Percentiles rank a stretch among this genome's conserved stretches.
Evolutionary conservation across 2,329 filamentous ascomycete genomes (phyloP).

Genomic region (Talaromyces sp.): DNA sequence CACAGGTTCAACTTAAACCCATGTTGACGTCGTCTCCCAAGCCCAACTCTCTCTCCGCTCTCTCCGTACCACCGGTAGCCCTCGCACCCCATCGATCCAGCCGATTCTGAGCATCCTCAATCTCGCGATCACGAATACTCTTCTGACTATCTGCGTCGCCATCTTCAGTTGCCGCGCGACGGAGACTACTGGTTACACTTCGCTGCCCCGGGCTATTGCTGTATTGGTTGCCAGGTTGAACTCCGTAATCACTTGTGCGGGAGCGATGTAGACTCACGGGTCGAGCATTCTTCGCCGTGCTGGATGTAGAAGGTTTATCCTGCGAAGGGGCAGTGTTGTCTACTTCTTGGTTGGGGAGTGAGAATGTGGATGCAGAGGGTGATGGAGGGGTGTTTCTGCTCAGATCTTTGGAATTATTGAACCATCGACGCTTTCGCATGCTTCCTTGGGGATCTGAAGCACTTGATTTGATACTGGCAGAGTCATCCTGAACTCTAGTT

Average conservation of each 20-base stretch:
- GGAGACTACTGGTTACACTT: conserved; percentile 15
- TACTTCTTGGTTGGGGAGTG: conserved; percentile 18
- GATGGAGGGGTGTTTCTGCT: conserved; percentile 27
- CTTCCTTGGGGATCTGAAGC: conserved; percentile 21
- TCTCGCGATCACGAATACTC: conserved; percentile 38
- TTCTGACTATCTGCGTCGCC: conserved; percentile 28
- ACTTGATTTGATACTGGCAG: conserved; percentile 24
- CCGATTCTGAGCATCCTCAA: conserved; percentile 45
- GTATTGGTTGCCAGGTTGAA: conserved; percentile 23
- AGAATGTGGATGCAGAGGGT: conserved; percentile 21
- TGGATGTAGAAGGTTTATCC: conserved; percentile 7
- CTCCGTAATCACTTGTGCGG: conserved; percentile 25
- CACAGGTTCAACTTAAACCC: conserved; percentile 62
- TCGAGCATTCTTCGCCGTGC: conserved; percentile 23
- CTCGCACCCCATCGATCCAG: conserved; percentile 52
- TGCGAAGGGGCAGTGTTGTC: background rate
- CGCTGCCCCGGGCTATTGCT: conserved; percentile 22
- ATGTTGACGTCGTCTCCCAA: conserved; percentile 81
- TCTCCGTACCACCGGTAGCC: conserved; percentile 52
- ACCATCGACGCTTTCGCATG: conserved; percentile 38
- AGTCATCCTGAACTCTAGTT: conserved; percentile 26
- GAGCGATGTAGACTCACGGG: conserved; percentile 32
- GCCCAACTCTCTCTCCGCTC: conserved; percentile 61
- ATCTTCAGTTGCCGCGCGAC: conserved; percentile 8
- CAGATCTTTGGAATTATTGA: conserved; percentile 31